Base-by-base conservation (phyloP, 202 grass and related monocot genomes). In the Brachypodium distachyon region DNA sequence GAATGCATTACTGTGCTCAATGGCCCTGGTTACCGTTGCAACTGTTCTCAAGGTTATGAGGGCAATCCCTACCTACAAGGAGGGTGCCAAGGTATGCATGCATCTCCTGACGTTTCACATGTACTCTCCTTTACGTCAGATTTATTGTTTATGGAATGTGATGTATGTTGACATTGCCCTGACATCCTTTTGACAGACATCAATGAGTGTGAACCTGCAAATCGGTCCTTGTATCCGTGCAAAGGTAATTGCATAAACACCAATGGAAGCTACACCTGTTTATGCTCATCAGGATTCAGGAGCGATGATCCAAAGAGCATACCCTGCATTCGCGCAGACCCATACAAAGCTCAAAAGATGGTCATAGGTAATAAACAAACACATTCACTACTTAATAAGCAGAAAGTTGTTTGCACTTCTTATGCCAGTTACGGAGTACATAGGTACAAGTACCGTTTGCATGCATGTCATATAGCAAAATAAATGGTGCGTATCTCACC, bases 301-400 rank as follows among this genome's bases (percentile, higher is more conserved):
- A 79, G 63, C 28, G 21, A 22, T 0, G 76, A 79, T 22, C 62
- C 76, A 13, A 79, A 44, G 49, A 67, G 0, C 5, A 27, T 0
- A 44, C 16, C 17, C 1, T 79, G 76, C 37, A 21, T 55, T 40
- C 49, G 28, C 16, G 27, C 7, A 37, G 47, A 51, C 21, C 8
- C 48, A 34, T 53, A 42, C 4, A 50, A 36, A 1, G 18, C 18
- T 61, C 39, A 19, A 6, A 76, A 76, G 3, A 7, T 63, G 57
- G 29, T 33, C 42, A 50, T 65, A 39, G 74, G 74, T 77, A 74
- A 72, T n/a, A n/a, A n/a, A n/a, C n/a, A n/a, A n/a, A n/a, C 52
- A 41, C 2, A 7, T 4, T 21, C 9, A 73, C 1, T 56, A 17
- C 9, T 46, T 7, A 32, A 33, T 21, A 60, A n/a, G n/a, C 16